Evolutionary conservation across 495 filamentous ascomycete genomes (phyloP).

Genomic region (Lichina pygmaea): DNA sequence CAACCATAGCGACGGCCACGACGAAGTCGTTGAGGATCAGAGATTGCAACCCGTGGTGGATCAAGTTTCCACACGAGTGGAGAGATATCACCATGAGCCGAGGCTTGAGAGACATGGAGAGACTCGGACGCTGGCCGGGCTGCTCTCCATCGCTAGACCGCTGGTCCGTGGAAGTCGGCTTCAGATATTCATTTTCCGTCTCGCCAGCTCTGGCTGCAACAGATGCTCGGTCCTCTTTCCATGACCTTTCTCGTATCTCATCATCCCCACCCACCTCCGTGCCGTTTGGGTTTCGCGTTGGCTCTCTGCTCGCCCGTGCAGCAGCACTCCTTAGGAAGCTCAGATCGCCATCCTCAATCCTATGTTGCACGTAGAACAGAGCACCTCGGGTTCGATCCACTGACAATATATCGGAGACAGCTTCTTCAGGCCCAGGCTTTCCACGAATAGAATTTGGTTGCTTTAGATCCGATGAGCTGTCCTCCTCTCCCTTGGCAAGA

Average conservation of each 20-base stretch:
- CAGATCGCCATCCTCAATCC: constrained; percentile 17
- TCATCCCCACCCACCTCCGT: constrained; percentile 3
- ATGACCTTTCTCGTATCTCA: neutral
- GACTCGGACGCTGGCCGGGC: neutral
- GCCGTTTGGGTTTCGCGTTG: neutral
- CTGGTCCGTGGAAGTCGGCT: neutral
- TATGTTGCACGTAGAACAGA: constrained; percentile 26
- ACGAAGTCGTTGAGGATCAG: constrained; percentile 60
- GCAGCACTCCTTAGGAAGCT: neutral
- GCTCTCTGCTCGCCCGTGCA: neutral
- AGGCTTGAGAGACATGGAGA: constrained; percentile 3
- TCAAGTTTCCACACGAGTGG: constrained; percentile 87
- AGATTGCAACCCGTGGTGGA: constrained; percentile 81
- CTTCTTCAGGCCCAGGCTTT: neutral
- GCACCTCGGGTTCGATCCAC: constrained; percentile 9
- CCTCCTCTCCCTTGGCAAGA: no score
- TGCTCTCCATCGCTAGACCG: neutral
- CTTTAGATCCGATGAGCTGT: no score
- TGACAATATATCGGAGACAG: no score
- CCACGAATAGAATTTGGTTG: neutral
- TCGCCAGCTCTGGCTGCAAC: no score
- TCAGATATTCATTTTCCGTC: no score
- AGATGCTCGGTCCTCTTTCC: no score
- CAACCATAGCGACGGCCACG: constrained; percentile 72
- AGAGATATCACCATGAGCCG: constrained; percentile 73